These are phyloP conservation scores for Pestalotiopsis sp. DNA, from an alignment of 2,329 filamentous ascomycete species.

Conservation along the genomic window DNA sequence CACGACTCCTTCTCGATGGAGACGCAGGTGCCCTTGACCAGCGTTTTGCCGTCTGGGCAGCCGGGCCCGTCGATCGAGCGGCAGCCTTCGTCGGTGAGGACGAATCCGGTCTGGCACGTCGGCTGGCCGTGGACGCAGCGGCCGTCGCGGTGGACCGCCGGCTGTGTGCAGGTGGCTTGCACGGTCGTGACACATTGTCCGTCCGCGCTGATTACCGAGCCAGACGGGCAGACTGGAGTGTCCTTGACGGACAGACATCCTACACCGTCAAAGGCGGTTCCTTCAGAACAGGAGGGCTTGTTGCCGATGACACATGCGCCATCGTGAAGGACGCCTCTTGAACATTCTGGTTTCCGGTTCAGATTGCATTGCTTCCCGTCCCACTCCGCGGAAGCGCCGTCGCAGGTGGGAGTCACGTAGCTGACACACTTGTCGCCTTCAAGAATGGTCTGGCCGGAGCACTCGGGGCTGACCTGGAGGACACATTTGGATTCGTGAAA, in stretches of 20 bases:
- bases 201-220: neutral
- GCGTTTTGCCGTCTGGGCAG: neutral
- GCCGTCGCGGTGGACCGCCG: neutral
- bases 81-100: neutral
- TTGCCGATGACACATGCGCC: neutral
- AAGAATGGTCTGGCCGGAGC: neutral
- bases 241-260: neutral
- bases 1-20: neutral
- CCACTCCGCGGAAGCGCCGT: neutral
- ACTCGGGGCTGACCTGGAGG: neutral
- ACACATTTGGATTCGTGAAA: neutral
- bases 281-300: neutral
- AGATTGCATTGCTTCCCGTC: neutral
- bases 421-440: neutral
- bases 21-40: neutral
- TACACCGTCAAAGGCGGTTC: neutral
- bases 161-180: neutral
- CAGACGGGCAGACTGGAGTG: neutral
- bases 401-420: neutral
- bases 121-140: neutral
- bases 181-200: neutral
- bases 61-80: neutral
- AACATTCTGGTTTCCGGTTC: neutral
- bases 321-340: neutral
- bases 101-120: neutral